phyloP scores from a whole-genome alignment of 2,329 filamentous ascomycete species.

The Sarocladium oryzae region DNA sequence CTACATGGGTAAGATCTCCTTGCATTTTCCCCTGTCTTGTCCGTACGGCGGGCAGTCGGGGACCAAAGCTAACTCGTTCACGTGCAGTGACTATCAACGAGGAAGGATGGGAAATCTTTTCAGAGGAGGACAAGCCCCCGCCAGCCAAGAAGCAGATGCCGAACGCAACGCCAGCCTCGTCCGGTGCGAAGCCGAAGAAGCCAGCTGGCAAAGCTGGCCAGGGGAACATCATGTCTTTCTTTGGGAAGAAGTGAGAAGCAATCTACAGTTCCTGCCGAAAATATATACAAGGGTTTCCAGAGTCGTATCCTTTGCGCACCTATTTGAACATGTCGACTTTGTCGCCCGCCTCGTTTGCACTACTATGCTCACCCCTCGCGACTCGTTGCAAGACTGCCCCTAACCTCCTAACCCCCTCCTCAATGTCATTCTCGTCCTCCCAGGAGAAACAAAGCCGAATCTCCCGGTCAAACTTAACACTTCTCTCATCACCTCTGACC shows the following conservation, averaged over 20 bases:
- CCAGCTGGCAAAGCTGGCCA: conserved; percentile 52
- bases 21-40: background rate
- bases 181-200: conserved; percentile 49
- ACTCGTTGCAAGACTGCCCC: conserved; percentile 36
- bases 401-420: conserved; percentile 61
- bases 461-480: conserved; percentile 49
- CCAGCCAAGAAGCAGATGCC: conserved; percentile 47
- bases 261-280: background rate
- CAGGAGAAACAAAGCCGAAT: conserved; percentile 67
- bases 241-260: conserved; percentile 62
- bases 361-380: conserved; percentile 13
- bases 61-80: background rate
- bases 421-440: conserved; percentile 59
- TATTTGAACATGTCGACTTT: background rate
- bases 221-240: conserved; percentile 89
- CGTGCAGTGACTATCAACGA: conserved; percentile 76
- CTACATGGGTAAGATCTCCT: conserved; percentile 62
- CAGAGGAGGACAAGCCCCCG: conserved; percentile 69
- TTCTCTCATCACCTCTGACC: conserved; percentile 49
- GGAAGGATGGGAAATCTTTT: conserved; percentile 83
- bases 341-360: conserved; percentile 3
- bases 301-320: background rate
- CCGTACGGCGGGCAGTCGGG: background rate
- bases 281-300: background rate
- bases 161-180: conserved; percentile 36